Conservation (phyloP, 192 early-diverging fungal genomes). For the Borealophlyctis nickersoniae region DNA sequence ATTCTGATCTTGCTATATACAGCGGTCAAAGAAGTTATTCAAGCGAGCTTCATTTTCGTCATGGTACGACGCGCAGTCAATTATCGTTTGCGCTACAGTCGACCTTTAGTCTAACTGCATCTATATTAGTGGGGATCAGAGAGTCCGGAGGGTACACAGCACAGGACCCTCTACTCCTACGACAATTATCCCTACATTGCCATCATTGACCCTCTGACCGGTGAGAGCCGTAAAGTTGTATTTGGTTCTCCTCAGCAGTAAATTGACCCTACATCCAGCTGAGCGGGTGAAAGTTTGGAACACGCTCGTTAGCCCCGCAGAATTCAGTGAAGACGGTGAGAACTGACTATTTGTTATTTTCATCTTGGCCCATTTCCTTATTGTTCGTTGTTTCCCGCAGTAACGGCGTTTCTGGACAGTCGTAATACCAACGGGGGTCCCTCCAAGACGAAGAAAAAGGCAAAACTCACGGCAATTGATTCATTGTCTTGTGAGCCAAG, state of each 20-base stretch:
- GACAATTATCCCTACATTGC: conserved; percentile 76
- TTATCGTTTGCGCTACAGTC: not conserved
- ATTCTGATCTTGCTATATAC: not conserved
- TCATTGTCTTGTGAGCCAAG: conserved; percentile 18
- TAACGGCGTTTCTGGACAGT: not conserved
- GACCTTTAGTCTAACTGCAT: not conserved
- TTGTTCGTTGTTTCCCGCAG: not conserved
- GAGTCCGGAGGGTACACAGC: conserved; percentile 66
- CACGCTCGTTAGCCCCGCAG: conserved; percentile 48
- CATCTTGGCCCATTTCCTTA: no score
- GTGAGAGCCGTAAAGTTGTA: conserved; percentile 31
- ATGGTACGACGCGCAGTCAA: conserved; percentile 49
- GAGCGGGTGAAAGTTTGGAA: conserved; percentile 78
- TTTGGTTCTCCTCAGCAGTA: not conserved
- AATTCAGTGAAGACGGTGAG: conserved; percentile 71
- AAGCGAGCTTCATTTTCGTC: conserved; percentile 79
- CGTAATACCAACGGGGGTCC: not conserved
- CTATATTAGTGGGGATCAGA: conserved; percentile 51
- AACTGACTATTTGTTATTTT: no score
- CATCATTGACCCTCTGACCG: conserved; percentile 85
- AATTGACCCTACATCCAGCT: conserved; percentile 35
- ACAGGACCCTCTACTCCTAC: conserved; percentile 72
- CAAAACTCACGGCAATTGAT: conserved; percentile 2
- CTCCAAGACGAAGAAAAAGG: not conserved
- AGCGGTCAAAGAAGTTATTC: conserved; percentile 73